Percentiles rank a stretch among this genome's conserved stretches.
These are phyloP conservation scores for Sanghuangporus baumii DNA, from an alignment of 1,284 basidiomycete species.

Conservation along the genomic window DNA sequence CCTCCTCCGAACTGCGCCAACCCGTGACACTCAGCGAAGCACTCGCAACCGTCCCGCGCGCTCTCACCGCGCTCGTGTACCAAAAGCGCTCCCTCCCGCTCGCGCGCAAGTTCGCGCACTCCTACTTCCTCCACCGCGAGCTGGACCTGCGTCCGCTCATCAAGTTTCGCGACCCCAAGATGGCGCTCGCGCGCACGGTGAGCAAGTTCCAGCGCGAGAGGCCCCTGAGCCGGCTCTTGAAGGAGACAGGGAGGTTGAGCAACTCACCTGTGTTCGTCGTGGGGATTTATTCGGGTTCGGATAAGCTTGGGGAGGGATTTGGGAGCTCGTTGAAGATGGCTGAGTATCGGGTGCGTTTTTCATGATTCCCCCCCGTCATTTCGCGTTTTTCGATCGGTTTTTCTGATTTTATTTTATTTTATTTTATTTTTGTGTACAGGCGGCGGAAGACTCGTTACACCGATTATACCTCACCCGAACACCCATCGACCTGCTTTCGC, in stretches of 20 bases:
- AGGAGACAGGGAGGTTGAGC: constrained; percentile 87
- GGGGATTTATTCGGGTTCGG: constrained; percentile 85
- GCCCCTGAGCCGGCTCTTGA: constrained; percentile 76
- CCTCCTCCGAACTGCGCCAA: constrained; percentile 49
- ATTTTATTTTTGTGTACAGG: too few relatives aligned
- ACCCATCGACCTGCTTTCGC: constrained; percentile 56
- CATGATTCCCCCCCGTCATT: too few relatives aligned
- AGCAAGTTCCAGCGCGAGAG: constrained; percentile 70
- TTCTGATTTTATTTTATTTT: constrained; percentile 2
- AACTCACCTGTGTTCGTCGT: constrained; percentile 91
- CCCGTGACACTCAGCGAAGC: constrained; percentile 44
- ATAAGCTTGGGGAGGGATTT: constrained; percentile 92
- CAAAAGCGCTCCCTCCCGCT: constrained; percentile 72
- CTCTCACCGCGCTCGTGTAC: constrained; percentile 73
- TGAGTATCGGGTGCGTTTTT: constrained; percentile 80
- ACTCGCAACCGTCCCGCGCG: constrained; percentile 68
- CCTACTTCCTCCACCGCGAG: constrained; percentile 79
- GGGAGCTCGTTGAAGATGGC: constrained; percentile 94
- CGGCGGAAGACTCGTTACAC: constrained; percentile 80
- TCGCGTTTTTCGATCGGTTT: too few relatives aligned
- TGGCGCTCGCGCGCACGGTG: constrained; percentile 73
- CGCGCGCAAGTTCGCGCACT: constrained; percentile 80
- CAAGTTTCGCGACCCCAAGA: constrained; percentile 85
- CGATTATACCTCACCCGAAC: constrained; percentile 75
- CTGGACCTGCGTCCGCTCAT: constrained; percentile 81